Base-by-base conservation (phyloP, 2,329 filamentous ascomycete species). In the Chaetomium globosum region DNA sequence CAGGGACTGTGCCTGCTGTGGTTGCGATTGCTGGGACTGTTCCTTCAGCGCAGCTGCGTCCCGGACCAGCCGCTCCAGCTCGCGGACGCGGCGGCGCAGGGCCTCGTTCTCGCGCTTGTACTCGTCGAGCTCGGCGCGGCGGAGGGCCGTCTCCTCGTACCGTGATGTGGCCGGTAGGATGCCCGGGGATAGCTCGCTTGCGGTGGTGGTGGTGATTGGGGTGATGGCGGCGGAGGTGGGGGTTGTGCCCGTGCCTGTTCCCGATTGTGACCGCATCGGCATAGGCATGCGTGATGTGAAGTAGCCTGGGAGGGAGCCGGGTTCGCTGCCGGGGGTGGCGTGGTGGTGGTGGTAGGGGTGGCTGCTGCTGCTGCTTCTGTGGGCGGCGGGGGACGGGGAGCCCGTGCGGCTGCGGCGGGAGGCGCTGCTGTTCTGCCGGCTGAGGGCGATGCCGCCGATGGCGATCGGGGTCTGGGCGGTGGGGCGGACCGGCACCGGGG, bases 51-150 rank as follows among this genome's bases (percentile, higher is more conserved):
- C 56, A 4, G 28, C 26, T 4, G 59, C 65, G 6, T 84, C 81
- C 7, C 81, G 78, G 8, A 88, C 77, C 67, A 80, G 76, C 46
- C 81, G 79, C 76, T 90, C 87, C 12, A 90, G 76, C 52, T 89
- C 87, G 54, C 85, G 81, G 65, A 90, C 83, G 16, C 84, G 81
- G 62, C 82, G 79, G 78, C 87, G 87, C 54, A 90, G 76, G 0
- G 75, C 74, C 60, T 89, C 87, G 66, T 90, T 89, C 75, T 90
- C 87, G 55, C 81, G 80, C 76, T 87, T 89, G 48, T 85, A 84
- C 5, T 71, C 77, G 28, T 89, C 87, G 0, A 89, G 77, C 72
- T 89, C 87, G 46, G 81, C 79, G 4, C 86, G 80, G 70, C 85
- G 86, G 65, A 82, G 83, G 0, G 82, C 83, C 0, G 85, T 85